Percentiles rank a stretch among this genome's conserved stretches.
phyloP scores from a whole-genome alignment of 2,329 filamentous ascomycete genomes.

The Monilinia vaccinii-corymbosi region DNA sequence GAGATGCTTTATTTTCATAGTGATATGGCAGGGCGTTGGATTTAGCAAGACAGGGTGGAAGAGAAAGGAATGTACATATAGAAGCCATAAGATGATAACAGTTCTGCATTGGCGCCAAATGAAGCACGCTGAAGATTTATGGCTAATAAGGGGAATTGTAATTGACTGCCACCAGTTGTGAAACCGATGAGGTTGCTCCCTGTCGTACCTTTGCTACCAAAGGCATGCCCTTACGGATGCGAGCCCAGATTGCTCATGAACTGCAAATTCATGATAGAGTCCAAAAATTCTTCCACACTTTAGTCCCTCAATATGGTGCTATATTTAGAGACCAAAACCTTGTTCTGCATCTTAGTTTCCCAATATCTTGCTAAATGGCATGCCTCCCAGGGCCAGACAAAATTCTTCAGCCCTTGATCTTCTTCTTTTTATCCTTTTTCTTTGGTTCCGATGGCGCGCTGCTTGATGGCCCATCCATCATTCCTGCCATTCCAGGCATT shows the following conservation, averaged over 20 bases:
- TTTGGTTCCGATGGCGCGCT: conserved; percentile 33
- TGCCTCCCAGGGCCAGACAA: neutral
- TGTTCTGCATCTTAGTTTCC: neutral
- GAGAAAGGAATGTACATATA: neutral
- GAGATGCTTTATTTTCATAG: neutral
- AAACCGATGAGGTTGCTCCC: neutral
- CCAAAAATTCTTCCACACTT: neutral
- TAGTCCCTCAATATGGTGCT: neutral
- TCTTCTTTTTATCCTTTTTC: conserved; percentile 37
- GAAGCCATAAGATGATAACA: neutral
- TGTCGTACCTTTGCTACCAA: conserved; percentile 9
- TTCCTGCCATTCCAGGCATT: conserved; percentile 34
- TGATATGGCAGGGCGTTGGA: neutral
- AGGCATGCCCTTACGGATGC: conserved; percentile 6
- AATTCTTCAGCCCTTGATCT: conserved; percentile 18
- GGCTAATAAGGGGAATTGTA: neutral
- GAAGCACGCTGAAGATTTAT: neutral
- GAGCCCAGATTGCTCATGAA: neutral
- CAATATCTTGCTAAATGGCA: neutral
- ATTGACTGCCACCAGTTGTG: neutral
- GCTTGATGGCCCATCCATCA: conserved; percentile 29
- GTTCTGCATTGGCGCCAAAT: neutral
- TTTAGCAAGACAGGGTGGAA: neutral
- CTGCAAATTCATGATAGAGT: neutral
- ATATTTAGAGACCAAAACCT: neutral